phyloP scores from a whole-genome alignment of 441 rosid species.

The Euphorbia schlechtendalii region DNA sequence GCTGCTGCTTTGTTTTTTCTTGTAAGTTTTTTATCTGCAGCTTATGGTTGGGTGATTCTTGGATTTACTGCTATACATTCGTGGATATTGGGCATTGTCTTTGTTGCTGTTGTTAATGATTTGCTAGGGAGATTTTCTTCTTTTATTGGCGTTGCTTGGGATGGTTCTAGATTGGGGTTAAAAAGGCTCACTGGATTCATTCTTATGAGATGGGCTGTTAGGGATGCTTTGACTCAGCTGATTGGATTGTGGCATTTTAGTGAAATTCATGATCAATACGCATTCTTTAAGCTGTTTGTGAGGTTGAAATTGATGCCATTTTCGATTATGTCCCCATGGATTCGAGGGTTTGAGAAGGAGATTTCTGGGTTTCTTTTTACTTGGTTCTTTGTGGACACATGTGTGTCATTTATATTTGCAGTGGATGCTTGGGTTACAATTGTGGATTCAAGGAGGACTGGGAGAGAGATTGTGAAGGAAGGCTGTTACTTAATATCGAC shows the following conservation, averaged over 20 bases:
- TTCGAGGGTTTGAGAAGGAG: constrained; percentile 75
- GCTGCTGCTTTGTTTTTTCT: constrained; percentile 63
- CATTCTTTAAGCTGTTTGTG: constrained; percentile 78
- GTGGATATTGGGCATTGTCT: constrained; percentile 62
- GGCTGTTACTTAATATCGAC: constrained; percentile 71
- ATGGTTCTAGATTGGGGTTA: constrained; percentile 75
- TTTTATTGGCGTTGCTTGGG: constrained; percentile 48
- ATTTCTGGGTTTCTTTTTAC: constrained; percentile 73
- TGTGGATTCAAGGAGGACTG: constrained; percentile 70
- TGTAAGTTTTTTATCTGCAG: constrained; percentile 74
- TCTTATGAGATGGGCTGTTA: constrained; percentile 85
- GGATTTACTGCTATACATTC: constrained; percentile 84
- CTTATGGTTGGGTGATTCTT: constrained; percentile 91
- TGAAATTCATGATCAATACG: constrained; percentile 76
- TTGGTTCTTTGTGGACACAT: constrained; percentile 70
- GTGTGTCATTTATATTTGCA: constrained; percentile 53
- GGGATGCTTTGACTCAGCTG: constrained; percentile 87
- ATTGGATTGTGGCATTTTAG: constrained; percentile 88
- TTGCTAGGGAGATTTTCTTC: constrained; percentile 59
- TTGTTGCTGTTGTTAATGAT: constrained; percentile 61
- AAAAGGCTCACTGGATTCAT: constrained; percentile 82
- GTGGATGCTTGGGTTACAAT: constrained; percentile 85
- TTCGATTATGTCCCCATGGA: constrained; percentile 79
- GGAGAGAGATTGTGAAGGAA: constrained; percentile 83
- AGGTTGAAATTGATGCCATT: constrained; percentile 91